phyloP scores from a whole-genome alignment of 306 rosid species.

The Oemleria cerasiformis region DNA sequence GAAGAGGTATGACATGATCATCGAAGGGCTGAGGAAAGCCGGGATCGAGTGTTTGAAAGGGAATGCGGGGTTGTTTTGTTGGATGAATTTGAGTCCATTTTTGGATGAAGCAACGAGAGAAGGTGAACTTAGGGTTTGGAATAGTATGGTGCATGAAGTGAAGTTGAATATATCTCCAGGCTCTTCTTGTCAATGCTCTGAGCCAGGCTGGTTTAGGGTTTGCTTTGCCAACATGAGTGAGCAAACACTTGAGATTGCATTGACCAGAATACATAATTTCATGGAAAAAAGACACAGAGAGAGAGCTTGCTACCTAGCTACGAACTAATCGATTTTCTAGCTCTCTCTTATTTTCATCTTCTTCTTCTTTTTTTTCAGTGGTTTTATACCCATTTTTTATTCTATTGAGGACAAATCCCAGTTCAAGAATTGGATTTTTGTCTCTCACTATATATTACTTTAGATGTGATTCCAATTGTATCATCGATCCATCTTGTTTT shows the following conservation, averaged over 20 bases:
- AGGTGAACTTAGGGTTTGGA: constrained; percentile 57
- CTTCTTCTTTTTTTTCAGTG: constrained; percentile 34
- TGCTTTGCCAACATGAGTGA: constrained; percentile 80
- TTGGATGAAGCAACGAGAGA: constrained; percentile 13
- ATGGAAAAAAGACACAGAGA: constrained; percentile 17
- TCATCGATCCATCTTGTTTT: constrained; percentile 41
- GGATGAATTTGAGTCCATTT: constrained; percentile 61
- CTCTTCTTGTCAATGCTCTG: constrained; percentile 65
- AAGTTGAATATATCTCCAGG: constrained; percentile 80
- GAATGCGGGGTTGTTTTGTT: constrained; percentile 77
- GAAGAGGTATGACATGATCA: constrained; percentile 54
- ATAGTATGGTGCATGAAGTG: constrained; percentile 45
- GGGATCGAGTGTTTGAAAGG: constrained; percentile 68
- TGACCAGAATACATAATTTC: constrained; percentile 47
- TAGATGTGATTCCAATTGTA: constrained; percentile 18
- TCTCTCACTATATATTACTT: constrained; percentile 11
- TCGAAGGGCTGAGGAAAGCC: constrained; percentile 48
- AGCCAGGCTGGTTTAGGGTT: constrained; percentile 87
- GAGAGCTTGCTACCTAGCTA: background rate
- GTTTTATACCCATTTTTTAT: constrained; percentile 41
- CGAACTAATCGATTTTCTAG: background rate
- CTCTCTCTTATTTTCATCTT: background rate
- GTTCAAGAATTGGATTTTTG: constrained; percentile 15
- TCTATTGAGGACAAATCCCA: constrained; percentile 30
- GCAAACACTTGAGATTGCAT: constrained; percentile 47